Evolutionary conservation across 2,329 filamentous ascomycete genomes (phyloP), one percentile per base, ranked within the genome.

Genomic region (Beauveria brongniartii): DNA sequence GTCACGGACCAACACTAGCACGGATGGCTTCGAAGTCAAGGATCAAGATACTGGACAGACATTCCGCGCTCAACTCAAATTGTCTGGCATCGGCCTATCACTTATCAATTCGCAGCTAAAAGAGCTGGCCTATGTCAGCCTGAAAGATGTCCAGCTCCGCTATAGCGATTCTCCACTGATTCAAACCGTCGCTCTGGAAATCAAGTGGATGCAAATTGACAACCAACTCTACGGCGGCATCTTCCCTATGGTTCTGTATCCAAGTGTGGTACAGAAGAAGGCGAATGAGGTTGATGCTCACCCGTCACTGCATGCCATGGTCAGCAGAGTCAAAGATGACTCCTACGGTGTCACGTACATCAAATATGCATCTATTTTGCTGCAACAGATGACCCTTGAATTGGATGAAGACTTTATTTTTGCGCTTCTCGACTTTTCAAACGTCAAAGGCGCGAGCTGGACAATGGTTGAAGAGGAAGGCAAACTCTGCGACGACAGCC

Each of bases 181-280:
- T 70, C 94, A 99, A 74, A 97, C 92, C 0, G 76, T 97, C 64
- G 93, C 91, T 53, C 80, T 94, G 55, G 90, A 91, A 0, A 88
- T 97, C 71, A 97, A 99, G 73, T 99, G 95, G 95, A 94, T 99
- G 30, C 94, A 99, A 74, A 90, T 99, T 67, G 94, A 99, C 75
- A 99, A 99, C 68, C 94, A 99, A 73, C 84, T 99, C 16, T 99
- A 99, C 69, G 95, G 95, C 30, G 94, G 95, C 28, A 92, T 99
- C 67, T 99, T 99, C 80, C 94, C 94, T 0, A 96, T 99, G 76
- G 86, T 99, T 34, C 80, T 99, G 61, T 99, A 99, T 72, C 94
- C 94, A 6, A 97, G 92, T 74, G 94, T 99, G 10, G 94, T 99
- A 18, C 93, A 94, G 0, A 97, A 97, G 81, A 94, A 92, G 65